A percentile compares a stretch with the other conserved stretches of the same genome.
Conservation (phyloP, 169 alveolate genomes). For the Babesia caballi region DNA sequence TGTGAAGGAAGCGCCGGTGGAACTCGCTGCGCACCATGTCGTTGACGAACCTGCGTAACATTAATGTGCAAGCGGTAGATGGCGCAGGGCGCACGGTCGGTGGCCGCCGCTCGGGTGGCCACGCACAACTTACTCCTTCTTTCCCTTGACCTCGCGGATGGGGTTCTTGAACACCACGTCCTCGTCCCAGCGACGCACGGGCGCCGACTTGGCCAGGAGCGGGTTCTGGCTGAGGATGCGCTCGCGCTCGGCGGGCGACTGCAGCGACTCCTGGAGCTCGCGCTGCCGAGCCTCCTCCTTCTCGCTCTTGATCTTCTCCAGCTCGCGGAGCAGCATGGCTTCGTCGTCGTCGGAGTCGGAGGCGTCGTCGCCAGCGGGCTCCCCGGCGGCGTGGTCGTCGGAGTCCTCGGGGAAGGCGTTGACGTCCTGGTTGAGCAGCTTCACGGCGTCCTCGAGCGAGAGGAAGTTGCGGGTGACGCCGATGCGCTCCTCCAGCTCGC, state of each 20-base stretch:
- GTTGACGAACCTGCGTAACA: constrained; percentile 74
- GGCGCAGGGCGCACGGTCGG: background rate
- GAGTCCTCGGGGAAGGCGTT: constrained; percentile 68
- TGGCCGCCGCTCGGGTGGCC: background rate
- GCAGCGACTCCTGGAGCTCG: constrained; percentile 69
- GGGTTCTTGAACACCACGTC: constrained; percentile 66
- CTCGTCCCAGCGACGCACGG: constrained; percentile 54
- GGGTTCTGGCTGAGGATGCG: constrained; percentile 55
- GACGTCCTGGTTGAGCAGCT: constrained; percentile 55
- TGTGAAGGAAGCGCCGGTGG: constrained; percentile 87
- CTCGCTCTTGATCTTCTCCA: constrained; percentile 87
- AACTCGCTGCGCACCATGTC: constrained; percentile 93
- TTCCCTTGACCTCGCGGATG: constrained; percentile 30
- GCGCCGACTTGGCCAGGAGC: constrained; percentile 26
- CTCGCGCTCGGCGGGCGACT: constrained; percentile 43
- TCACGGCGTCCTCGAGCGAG: constrained; percentile 56
- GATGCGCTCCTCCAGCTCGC: constrained; percentile 39
- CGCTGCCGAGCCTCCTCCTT: constrained; percentile 81
- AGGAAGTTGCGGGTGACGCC: constrained; percentile 58
- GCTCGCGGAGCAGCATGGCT: constrained; percentile 86
- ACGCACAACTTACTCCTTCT: constrained; percentile 15
- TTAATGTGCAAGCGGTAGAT: background rate
- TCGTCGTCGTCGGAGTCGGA: constrained; percentile 82
- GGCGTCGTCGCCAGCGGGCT: constrained; percentile 4
- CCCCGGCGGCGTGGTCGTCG: constrained; percentile 59